Evolutionary conservation across 2,329 filamentous ascomycete genomes (phyloP), one percentile per base, ranked within the genome.

Genomic region (Trematosphaeria pertusa): DNA sequence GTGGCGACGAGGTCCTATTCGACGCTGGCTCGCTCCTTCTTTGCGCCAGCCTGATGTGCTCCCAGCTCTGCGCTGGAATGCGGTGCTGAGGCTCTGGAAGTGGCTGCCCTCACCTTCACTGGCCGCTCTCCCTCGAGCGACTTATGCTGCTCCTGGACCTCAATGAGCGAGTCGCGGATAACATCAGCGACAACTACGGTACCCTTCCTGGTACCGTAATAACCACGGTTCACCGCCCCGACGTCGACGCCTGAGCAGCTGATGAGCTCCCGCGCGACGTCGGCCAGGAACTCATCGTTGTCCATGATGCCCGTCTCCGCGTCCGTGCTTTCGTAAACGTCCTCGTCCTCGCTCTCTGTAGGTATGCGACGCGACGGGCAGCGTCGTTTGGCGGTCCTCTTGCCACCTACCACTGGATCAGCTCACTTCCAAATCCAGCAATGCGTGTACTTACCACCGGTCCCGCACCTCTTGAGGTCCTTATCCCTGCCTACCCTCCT

Each of bases 401-500:
- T 19, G 18, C 24, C 20, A 18, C 33, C 34, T 37, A 14, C 14
- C 15, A 12, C 18, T 12, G 21, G 3, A 5, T 37, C 15, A 37
- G 34, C n/a, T 21, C 18, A 12, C 3, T n/a, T 8, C 5, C 4
- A 9, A 14, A n/a, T 15, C 4, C 18, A 3, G 18, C 8, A 12
- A n/a, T 12, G 15, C 19, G 21, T 22, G 17, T 19, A 31, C 7
- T 8, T 14, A 7, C 36, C 32, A 9, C 31, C 36, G 11, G 10
- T n/a, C 5, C 39, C n/a, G 22, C 35, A 10, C 11, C 9, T 21
- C 20, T 17, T 24, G 18, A 6, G 19, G 22, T 9, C 18, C 10
- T 38, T 47, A 10, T 45, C 33, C n/a, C 45, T n/a, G n/a, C 49
- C 11, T 41, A 43, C 15, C n/a, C n/a, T n/a, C n/a, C n/a, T n/a